These are phyloP conservation scores for Penicillium macrosclerotiorum DNA, from an alignment of 495 filamentous ascomycete species.

Conservation along the genomic window DNA sequence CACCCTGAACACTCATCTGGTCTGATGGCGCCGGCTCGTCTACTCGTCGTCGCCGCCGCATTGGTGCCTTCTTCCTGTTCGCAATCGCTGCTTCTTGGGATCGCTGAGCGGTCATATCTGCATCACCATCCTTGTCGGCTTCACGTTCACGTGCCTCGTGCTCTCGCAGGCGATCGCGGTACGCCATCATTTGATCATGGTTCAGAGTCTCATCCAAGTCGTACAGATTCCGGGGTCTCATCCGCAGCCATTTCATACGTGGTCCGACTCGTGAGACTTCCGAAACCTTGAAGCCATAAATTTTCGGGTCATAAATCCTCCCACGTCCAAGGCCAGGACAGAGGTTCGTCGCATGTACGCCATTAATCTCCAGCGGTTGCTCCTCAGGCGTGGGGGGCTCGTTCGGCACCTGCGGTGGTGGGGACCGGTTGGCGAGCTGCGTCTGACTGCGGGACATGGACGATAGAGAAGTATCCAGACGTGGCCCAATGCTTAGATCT, in stretches of 20 bases:
- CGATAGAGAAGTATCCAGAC: slow-evolving; percentile 28
- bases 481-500: slow-evolving; percentile 72
- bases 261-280: slow-evolving; percentile 84
- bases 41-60: slow-evolving; percentile 45
- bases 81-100: slow-evolving; percentile 40
- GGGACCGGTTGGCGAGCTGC: slow-evolving; percentile 27
- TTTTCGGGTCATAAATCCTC: slow-evolving; percentile 88
- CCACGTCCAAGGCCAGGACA: slow-evolving; percentile 80
- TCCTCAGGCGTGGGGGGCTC: slow-evolving; percentile 35
- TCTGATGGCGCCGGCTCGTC: slow-evolving; percentile 20
- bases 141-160: slow-evolving; percentile 11
- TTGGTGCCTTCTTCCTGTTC: slow-evolving; percentile 51
- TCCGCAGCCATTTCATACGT: slow-evolving; percentile 93
- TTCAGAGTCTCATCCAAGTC: slow-evolving; percentile 71
- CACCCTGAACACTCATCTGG: slow-evolving; percentile 39
- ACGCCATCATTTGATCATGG: slow-evolving; percentile 19
- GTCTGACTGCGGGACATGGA: slow-evolving; percentile 35
- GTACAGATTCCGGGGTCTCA: slow-evolving; percentile 72
- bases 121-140: slow-evolving; percentile 52
- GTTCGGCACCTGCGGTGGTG: slow-evolving; percentile 11
- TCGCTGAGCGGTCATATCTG: slow-evolving; percentile 31
- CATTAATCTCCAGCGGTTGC: slow-evolving; percentile 71
- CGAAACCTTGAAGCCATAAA: slow-evolving; percentile 93
- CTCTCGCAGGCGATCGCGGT: slow-evolving; percentile 39
- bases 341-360: slow-evolving; percentile 76